phyloP scores from a whole-genome alignment of 805 yeast species.

The Candida quercuum region DNA sequence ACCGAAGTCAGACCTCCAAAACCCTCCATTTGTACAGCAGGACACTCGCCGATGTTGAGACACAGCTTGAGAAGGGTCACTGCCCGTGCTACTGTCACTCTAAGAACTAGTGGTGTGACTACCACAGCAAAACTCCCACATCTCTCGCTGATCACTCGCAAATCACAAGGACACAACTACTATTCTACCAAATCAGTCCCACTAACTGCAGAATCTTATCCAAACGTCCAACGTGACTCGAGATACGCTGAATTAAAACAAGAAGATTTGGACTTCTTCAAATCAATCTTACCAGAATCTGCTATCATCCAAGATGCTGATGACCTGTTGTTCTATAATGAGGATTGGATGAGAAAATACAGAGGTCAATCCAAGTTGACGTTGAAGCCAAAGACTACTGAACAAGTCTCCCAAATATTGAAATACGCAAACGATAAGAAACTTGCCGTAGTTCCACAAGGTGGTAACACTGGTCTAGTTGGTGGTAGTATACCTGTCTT shows the following conservation, averaged over 20 bases:
- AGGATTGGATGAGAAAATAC: constrained; percentile 93
- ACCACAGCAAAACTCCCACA: not conserved
- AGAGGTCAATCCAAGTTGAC: constrained; percentile 81
- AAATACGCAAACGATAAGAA: constrained; percentile 73
- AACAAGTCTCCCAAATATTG: constrained; percentile 71
- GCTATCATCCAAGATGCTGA: constrained; percentile 48
- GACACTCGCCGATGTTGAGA: no score
- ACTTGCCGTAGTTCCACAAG: constrained; percentile 91
- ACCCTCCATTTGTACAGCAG: no score
- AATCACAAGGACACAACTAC: constrained; percentile 4
- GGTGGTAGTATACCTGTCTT: constrained; percentile 93
- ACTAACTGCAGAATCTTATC: constrained; percentile 69
- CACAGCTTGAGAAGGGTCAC: not conserved
- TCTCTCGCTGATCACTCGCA: constrained; percentile 2
- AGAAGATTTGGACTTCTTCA: constrained; percentile 58
- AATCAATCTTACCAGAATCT: constrained; percentile 46
- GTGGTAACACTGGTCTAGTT: constrained; percentile 94
- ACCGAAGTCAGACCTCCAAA: not conserved
- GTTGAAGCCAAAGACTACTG: constrained; percentile 74
- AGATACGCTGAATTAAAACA: constrained; percentile 46
- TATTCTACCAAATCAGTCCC: constrained; percentile 24
- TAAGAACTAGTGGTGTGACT: not conserved
- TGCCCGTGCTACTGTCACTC: not conserved
- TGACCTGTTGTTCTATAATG: constrained; percentile 69
- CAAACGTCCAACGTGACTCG: constrained; percentile 46